Evolutionary conservation across 208 protist species (phyloP).

Genomic region (Acanthamoeba sp.): DNA sequence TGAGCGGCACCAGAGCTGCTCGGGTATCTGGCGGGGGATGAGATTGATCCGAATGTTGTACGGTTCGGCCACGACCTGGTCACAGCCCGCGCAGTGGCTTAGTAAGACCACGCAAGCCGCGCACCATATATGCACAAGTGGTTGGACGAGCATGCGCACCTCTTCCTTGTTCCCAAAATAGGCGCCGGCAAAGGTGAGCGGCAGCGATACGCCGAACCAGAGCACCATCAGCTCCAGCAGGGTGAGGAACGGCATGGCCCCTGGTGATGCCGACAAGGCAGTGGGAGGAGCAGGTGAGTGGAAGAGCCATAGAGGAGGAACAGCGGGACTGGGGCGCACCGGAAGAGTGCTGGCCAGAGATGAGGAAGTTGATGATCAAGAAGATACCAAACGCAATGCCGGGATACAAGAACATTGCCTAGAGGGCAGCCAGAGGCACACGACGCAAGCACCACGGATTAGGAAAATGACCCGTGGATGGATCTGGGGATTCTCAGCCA

Average conservation of each 20-base stretch:
- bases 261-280: background rate
- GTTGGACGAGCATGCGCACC: background rate
- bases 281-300: background rate
- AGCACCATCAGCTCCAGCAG: conserved; percentile 83
- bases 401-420: conserved; percentile 90
- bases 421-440: background rate
- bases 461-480: no score
- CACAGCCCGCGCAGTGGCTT: background rate
- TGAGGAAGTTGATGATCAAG: conserved; percentile 92
- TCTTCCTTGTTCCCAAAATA: conserved; percentile 95
- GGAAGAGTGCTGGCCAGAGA: conserved; percentile 88
- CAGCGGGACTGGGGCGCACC: conserved; percentile 72
- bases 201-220: conserved; percentile 96
- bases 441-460: background rate
- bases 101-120: no score
- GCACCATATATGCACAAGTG: no score
- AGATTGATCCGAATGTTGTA: conserved; percentile 94
- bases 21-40: conserved; percentile 97
- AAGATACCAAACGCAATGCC: conserved; percentile 92
- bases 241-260: conserved; percentile 87
- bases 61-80: conserved; percentile 86
- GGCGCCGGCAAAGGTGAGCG: conserved; percentile 96
- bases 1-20: conserved; percentile 86
- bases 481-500: no score
- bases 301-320: no score